phyloP scores from a whole-genome alignment of 2,329 filamentous ascomycete genomes.

The Colletotrichum falcatum region DNA sequence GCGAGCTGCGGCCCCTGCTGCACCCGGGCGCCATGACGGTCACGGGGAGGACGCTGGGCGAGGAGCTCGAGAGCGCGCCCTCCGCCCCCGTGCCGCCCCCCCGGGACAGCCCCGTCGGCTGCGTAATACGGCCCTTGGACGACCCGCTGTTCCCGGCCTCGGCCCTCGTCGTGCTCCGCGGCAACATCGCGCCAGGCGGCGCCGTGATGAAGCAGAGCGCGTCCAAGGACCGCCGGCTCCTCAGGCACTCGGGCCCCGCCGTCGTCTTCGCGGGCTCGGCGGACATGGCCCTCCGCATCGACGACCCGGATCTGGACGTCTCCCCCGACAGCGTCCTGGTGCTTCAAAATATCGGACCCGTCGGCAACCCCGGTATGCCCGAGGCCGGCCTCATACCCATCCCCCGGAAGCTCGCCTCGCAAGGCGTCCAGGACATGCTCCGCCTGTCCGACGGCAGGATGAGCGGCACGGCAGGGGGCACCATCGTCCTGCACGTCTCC shows the following conservation, averaged over 20 bases:
- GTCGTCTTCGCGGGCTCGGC: constrained; percentile 81
- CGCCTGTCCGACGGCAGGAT: constrained; percentile 90
- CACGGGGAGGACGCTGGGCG: constrained; percentile 85
- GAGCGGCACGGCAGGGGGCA: constrained; percentile 87
- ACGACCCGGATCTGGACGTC: constrained; percentile 72
- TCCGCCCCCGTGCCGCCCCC: constrained; percentile 65
- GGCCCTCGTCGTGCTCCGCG: constrained; percentile 83
- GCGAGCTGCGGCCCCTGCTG: constrained; percentile 80
- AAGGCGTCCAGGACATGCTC: constrained; percentile 82
- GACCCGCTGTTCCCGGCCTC: constrained; percentile 77
- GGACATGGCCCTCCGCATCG: constrained; percentile 76
- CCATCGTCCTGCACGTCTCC: constrained; percentile 88
- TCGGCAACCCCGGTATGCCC: constrained; percentile 93
- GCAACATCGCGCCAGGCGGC: constrained; percentile 86
- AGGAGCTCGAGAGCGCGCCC: constrained; percentile 80
- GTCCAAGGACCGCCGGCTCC: constrained; percentile 74
- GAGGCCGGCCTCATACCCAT: constrained; percentile 76
- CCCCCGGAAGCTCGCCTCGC: constrained; percentile 82
- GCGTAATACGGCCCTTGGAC: constrained; percentile 76
- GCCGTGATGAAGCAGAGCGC: constrained; percentile 94
- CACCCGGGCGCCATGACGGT: constrained; percentile 83
- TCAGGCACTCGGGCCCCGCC: constrained; percentile 59
- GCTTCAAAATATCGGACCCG: constrained; percentile 88
- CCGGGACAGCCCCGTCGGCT: constrained; percentile 48
- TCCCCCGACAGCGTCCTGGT: constrained; percentile 73